Conservation (phyloP, 1,139 yeast genomes). For the Pichia sp. region DNA sequence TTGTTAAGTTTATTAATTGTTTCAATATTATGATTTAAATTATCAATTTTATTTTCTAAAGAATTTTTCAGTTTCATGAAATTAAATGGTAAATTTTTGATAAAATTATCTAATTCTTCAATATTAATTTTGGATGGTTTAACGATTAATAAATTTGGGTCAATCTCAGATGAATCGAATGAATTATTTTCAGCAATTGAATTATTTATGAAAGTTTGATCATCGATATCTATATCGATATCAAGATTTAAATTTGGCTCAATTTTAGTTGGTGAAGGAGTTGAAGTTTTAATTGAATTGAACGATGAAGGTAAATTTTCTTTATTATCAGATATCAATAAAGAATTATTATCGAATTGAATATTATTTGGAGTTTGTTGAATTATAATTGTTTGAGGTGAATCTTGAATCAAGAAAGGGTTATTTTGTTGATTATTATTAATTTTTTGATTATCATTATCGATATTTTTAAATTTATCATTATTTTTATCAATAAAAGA, state of each 20-base stretch:
- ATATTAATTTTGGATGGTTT: conserved; percentile 6
- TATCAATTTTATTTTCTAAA: conserved; percentile 33
- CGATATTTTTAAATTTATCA: background rate
- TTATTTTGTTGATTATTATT: conserved; percentile 1
- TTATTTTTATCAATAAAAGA: background rate
- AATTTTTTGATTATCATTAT: background rate
- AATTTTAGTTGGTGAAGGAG: background rate
- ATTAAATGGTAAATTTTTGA: conserved; percentile 1
- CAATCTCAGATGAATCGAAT: too few relatives aligned
- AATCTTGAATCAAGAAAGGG: conserved; percentile 5
- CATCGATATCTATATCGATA: conserved; percentile 4
- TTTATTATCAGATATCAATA: conserved; percentile 20
- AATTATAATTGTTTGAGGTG: conserved; percentile 10
- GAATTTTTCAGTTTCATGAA: conserved; percentile 24
- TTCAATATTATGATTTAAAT: conserved; percentile 25
- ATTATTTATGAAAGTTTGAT: background rate
- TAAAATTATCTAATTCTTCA: conserved; percentile 6
- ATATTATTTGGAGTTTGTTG: conserved; percentile 8
- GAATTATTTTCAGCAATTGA: background rate
- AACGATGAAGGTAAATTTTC: conserved; percentile 22
- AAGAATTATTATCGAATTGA: too few relatives aligned
- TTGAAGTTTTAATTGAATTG: background rate
- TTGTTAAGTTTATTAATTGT: conserved; percentile 20
- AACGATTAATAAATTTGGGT: conserved; percentile 1
- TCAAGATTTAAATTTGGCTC: too few relatives aligned